Conservation (phyloP, 106 monocot genomes). For the Vanilla planifolia region DNA sequence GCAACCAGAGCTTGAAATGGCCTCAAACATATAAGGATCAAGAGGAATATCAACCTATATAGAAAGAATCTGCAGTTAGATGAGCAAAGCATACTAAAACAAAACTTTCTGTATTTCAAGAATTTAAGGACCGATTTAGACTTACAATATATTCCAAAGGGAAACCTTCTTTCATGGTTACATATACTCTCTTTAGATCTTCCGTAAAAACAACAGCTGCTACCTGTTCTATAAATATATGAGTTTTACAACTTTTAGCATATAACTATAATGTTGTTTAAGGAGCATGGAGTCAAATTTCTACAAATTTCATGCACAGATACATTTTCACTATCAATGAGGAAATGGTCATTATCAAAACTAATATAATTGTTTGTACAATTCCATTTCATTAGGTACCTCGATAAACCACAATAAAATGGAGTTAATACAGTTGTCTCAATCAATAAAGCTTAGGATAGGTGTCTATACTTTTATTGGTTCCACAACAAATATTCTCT, state of each 20-base stretch:
- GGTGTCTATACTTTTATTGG: too few species aligned
- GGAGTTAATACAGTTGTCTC: too few species aligned
- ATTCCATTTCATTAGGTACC: too few species aligned
- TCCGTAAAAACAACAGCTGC: constrained; percentile 78
- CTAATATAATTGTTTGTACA: background rate
- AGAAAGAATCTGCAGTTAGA: constrained; percentile 9
- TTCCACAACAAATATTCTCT: too few species aligned
- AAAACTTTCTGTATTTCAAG: background rate
- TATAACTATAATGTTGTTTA: background rate
- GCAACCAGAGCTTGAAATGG: constrained; percentile 60
- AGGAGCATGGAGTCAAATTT: background rate
- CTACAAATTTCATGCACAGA: background rate
- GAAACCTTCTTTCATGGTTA: constrained; percentile 92
- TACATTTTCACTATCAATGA: background rate
- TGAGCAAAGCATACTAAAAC: background rate
- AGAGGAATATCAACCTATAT: constrained; percentile 90
- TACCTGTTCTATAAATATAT: constrained; percentile 36
- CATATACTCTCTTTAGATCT: constrained; percentile 78
- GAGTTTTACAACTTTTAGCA: background rate
- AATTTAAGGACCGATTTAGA: constrained; percentile 21
- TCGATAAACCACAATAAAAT: too few species aligned
- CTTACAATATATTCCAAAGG: constrained; percentile 85
- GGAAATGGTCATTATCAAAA: background rate
- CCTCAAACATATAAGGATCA: constrained; percentile 81
- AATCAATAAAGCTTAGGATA: too few species aligned